A percentile compares a stretch with the other conserved stretches of the same genome.
phyloP scores from a whole-genome alignment of 2,329 filamentous ascomycete species.

The Aspergillus sergii region DNA sequence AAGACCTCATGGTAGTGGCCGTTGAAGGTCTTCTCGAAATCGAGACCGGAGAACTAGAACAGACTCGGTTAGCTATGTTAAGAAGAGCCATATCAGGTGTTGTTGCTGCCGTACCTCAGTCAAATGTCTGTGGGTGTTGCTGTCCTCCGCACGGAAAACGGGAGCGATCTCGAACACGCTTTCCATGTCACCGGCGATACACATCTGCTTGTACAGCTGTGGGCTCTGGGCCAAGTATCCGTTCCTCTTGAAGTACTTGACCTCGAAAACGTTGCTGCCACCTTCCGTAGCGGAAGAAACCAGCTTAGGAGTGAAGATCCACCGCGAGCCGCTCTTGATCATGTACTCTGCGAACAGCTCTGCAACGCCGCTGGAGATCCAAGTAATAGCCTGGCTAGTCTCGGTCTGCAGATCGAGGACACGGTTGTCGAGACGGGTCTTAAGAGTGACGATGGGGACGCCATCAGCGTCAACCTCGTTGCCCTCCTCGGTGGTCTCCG shows the following conservation, averaged over 20 bases:
- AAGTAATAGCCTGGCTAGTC: slow-evolving; percentile 86
- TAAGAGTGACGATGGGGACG: slow-evolving; percentile 74
- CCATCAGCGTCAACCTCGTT: slow-evolving; percentile 54
- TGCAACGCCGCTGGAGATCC: slow-evolving; percentile 66
- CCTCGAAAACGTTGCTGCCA: slow-evolving; percentile 85
- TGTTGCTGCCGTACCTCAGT: slow-evolving; percentile 54
- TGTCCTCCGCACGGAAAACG: slow-evolving; percentile 69
- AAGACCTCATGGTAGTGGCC: slow-evolving; percentile 55
- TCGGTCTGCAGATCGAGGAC: slow-evolving; percentile 90
- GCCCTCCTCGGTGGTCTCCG: slow-evolving; percentile 49
- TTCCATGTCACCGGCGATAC: slow-evolving; percentile 65
- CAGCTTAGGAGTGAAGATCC: slow-evolving; percentile 87
- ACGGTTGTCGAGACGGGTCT: slow-evolving; percentile 86
- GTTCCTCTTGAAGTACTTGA: slow-evolving; percentile 85
- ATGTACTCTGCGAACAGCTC: slow-evolving; percentile 80
- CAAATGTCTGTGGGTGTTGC: slow-evolving; percentile 67
- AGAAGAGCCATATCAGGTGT: background rate
- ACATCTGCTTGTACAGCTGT: slow-evolving; percentile 70
- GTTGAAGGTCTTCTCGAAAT: slow-evolving; percentile 55
- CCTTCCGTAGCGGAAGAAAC: slow-evolving; percentile 91
- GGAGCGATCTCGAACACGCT: slow-evolving; percentile 67
- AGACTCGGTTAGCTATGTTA: slow-evolving; percentile 21
- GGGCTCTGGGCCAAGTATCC: slow-evolving; percentile 70
- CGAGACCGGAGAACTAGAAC: slow-evolving; percentile 52
- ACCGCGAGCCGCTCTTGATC: slow-evolving; percentile 70